phyloP scores from a whole-genome alignment of 345 rosid genomes.

The Hibiscus trionum region DNA sequence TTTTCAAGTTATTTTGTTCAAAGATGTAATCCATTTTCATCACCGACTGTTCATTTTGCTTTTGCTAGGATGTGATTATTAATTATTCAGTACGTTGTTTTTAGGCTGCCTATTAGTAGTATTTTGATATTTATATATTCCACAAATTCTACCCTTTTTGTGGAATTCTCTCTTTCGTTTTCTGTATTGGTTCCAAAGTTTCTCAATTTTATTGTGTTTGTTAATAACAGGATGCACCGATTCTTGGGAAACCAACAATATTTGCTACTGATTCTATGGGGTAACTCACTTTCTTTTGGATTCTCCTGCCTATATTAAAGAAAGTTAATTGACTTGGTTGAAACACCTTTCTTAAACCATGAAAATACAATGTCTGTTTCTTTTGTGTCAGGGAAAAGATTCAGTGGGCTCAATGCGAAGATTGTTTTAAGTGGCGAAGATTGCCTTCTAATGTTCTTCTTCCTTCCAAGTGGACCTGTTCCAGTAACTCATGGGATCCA shows the following conservation, averaged over 20 bases:
- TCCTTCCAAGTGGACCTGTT: constrained; percentile 69
- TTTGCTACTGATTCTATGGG: constrained; percentile 45
- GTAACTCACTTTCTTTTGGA: constrained; percentile 38
- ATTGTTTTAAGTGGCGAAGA: constrained; percentile 70
- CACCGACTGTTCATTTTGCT: neutral
- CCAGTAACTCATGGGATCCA: constrained; percentile 54
- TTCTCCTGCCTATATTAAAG: constrained; percentile 2
- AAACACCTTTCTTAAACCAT: neutral
- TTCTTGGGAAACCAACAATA: constrained; percentile 76
- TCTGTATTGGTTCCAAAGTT: neutral
- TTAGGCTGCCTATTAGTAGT: neutral
- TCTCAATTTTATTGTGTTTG: neutral
- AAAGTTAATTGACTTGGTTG: neutral
- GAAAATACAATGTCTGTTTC: neutral
- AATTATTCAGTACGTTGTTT: neutral
- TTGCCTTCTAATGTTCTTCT: constrained; percentile 54
- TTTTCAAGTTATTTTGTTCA: neutral
- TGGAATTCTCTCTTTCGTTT: neutral
- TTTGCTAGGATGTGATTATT: neutral
- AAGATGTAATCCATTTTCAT: neutral
- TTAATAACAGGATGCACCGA: constrained; percentile 71
- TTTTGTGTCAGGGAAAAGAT: constrained; percentile 40
- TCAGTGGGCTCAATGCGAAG: constrained; percentile 77
- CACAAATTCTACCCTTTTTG: neutral
- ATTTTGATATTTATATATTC: neutral